Percentiles rank a stretch among this genome's conserved stretches.
These are phyloP conservation scores for Vitis rotundifolia DNA, from an alignment of 164 flowering plant species.

Conservation along the genomic window DNA sequence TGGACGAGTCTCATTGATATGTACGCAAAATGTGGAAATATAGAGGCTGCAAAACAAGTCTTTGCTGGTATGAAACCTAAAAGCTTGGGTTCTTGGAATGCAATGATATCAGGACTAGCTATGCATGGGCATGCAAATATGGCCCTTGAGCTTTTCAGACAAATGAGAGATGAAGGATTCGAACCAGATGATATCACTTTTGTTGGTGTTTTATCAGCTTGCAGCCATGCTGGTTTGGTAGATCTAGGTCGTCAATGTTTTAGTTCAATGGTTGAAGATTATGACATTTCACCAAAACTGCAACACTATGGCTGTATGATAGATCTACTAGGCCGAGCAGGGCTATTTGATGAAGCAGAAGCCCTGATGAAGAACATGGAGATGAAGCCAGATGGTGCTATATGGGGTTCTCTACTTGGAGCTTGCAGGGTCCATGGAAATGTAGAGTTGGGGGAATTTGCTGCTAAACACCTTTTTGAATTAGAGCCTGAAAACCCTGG, in stretches of 20 bases:
- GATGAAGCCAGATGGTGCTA: constrained; percentile 58
- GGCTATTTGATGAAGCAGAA: constrained; percentile 61
- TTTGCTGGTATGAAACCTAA: constrained; percentile 36
- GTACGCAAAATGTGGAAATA: constrained; percentile 71
- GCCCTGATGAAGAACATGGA: constrained; percentile 45
- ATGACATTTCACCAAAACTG: constrained; percentile 45
- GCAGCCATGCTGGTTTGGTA: constrained; percentile 61
- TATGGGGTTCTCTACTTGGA: constrained; percentile 69
- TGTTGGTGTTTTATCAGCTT: constrained; percentile 64
- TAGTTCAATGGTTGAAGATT: constrained; percentile 42
- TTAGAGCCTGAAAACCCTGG: constrained; percentile 62
- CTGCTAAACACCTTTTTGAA: constrained; percentile 45
- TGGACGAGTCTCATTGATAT: constrained; percentile 62
- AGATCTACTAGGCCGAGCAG: constrained; percentile 63
- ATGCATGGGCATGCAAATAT: constrained; percentile 52
- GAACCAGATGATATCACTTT: constrained; percentile 67
- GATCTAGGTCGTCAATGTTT: constrained; percentile 50
- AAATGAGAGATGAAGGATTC: constrained; percentile 48
- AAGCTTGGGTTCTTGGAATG: constrained; percentile 65
- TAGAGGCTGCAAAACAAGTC: constrained; percentile 61
- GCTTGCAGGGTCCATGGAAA: constrained; percentile 51
- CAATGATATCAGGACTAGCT: constrained; percentile 70
- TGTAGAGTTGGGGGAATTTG: constrained; percentile 45
- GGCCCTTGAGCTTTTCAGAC: constrained; percentile 50
- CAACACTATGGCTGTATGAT: constrained; percentile 72